Evolutionary conservation across 2,329 filamentous ascomycete genomes (phyloP), one percentile per base, ranked within the genome.

Genomic region (Fusarium drepaniforme): DNA sequence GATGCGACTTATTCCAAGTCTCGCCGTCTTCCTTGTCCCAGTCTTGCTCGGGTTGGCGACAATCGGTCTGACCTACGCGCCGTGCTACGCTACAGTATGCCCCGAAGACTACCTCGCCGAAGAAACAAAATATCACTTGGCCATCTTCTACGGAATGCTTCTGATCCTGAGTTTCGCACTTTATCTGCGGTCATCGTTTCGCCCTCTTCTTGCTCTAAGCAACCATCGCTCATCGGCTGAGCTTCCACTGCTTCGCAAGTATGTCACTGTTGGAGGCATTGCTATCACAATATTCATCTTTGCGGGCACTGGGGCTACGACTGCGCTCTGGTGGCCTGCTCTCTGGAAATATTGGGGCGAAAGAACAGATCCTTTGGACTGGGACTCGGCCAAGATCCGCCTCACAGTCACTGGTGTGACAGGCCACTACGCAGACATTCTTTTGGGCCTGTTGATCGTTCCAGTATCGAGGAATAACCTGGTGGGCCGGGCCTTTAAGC

Each of bases 371-470:
- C 65, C 68, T n/a, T 23, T 71, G n/a, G 65, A 21, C 6, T 68
- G 68, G 68, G 53, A 33, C 15, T 58, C 61, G 6, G 65, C 68
- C 18, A 71, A 71, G 46, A 56, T 46, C 18, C 60, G 44, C 4
- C 68, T 71, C 42, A 68, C 66, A 4, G 37, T 56, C 30, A 68
- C 60, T 4, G 60, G 68, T 3, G 68, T 71, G 3, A 68, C 60
- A 12, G 68, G 66, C 8, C 65, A 71, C 35, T 71, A 68, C 30
- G 68, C 68, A 4, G 68, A 68, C 15, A 64, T 71, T 35, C 51
- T 68, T 6, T 57, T 71, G 7, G 65, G 68, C 1, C 30, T 71
- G 38, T 56, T 71, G 53, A 53, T 71, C 12, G 56, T 67, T 12
- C 65, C 65, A 12, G 59, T 68, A 21, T 71, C 68, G 13, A 51